A percentile compares a stretch with the other conserved stretches of the same genome.
phyloP scores from a whole-genome alignment of 106 monocot species.

The Apostasia ramifera region DNA sequence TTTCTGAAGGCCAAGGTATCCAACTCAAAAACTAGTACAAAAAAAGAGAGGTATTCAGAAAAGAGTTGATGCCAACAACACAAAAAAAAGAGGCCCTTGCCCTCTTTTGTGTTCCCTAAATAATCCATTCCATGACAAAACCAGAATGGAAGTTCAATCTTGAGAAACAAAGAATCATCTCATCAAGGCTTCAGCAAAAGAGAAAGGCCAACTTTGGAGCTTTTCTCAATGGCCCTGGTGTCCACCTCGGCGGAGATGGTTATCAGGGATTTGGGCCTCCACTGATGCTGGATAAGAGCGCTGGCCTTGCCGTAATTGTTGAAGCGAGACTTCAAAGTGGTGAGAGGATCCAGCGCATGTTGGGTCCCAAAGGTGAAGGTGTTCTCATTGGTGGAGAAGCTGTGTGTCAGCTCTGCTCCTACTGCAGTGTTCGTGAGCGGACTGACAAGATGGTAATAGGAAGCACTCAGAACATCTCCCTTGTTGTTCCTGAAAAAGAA shows the following conservation, averaged over 20 bases:
- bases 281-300: constrained; percentile 84
- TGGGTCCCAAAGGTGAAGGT: constrained; percentile 80
- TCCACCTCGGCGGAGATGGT: constrained; percentile 84
- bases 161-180: background rate
- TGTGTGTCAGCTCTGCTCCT: constrained; percentile 73
- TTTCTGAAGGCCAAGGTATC: no score
- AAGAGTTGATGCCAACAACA: no score
- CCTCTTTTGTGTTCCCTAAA: no score
- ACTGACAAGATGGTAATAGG: constrained; percentile 81
- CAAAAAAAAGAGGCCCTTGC: no score
- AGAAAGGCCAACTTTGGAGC: constrained; percentile 73
- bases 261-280: constrained; percentile 79
- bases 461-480: constrained; percentile 64
- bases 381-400: constrained; percentile 74
- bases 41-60: no score
- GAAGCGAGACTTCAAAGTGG: constrained; percentile 67
- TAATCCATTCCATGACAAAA: no score
- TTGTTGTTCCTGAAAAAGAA: constrained; percentile 60
- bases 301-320: constrained; percentile 83
- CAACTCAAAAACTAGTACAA: no score
- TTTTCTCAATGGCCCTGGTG: constrained; percentile 81
- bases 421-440: constrained; percentile 64
- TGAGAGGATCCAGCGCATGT: constrained; percentile 65
- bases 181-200: constrained; percentile 70
- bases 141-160: no score